Conservation (phyloP, 2,329 filamentous ascomycete species). For the Pyrenophora seminiperda region DNA sequence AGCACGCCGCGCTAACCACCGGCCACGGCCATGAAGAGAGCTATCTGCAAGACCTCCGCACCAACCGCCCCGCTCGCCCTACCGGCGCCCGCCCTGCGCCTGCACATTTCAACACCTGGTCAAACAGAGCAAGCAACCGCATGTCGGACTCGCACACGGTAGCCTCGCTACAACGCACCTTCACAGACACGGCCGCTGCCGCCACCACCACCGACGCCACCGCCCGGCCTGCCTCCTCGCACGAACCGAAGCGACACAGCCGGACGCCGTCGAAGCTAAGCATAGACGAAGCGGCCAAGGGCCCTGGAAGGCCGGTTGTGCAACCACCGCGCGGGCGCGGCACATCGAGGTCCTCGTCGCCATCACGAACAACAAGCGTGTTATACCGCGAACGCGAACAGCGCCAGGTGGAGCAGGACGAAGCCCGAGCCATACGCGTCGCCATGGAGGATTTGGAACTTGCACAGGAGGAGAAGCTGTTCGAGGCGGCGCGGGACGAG, state of each 20-base stretch:
- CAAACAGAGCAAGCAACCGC: slow-evolving; percentile 33
- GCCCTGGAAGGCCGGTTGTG: slow-evolving; percentile 41
- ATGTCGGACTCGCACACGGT: slow-evolving; percentile 33
- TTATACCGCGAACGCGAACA: slow-evolving; percentile 74
- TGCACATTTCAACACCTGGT: slow-evolving; percentile 52
- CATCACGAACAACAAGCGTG: slow-evolving; percentile 61
- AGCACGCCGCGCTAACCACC: slow-evolving; percentile 21
- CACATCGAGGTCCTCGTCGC: slow-evolving; percentile 44
- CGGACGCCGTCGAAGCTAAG: slow-evolving; percentile 39
- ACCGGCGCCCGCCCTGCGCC: slow-evolving; percentile 72
- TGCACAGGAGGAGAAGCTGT: slow-evolving; percentile 67
- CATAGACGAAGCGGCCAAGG: slow-evolving; percentile 34
- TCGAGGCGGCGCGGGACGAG: slow-evolving; percentile 74
- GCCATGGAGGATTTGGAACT: slow-evolving; percentile 77
- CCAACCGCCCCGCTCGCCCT: slow-evolving; percentile 69
- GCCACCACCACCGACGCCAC: slow-evolving; percentile 30
- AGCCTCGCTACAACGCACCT: slow-evolving; percentile 33
- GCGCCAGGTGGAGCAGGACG: slow-evolving; percentile 81
- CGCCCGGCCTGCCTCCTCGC: slow-evolving; percentile 21
- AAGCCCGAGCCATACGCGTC: slow-evolving; percentile 70
- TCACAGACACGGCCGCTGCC: slow-evolving; percentile 31
- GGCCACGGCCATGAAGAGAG: slow-evolving; percentile 57
- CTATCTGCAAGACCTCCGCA: slow-evolving; percentile 73
- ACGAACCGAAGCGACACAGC: slow-evolving; percentile 36
- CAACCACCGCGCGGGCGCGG: slow-evolving; percentile 51